Evolutionary conservation across 345 rosid species (phyloP).

Genomic region (Cardamine chenopodiifolia): DNA sequence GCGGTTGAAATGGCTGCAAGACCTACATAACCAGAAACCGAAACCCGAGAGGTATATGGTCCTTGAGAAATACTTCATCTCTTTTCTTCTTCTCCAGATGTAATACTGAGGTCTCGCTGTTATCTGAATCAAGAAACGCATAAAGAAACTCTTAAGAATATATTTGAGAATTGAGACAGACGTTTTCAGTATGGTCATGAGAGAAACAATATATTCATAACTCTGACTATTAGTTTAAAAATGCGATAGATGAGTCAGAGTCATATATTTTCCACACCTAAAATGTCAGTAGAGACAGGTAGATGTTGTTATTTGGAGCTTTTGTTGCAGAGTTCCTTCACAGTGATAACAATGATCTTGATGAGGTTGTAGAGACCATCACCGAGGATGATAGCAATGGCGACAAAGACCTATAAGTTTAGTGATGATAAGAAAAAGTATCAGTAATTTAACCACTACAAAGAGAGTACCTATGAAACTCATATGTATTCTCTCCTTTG

Average conservation of each 20-base stretch:
- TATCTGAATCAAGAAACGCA: conserved; percentile 35
- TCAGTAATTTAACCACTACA: conserved; percentile 12
- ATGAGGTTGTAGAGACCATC: conserved; percentile 84
- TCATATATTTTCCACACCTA: conserved; percentile 46
- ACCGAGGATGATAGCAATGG: conserved; percentile 75
- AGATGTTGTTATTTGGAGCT: conserved; percentile 51
- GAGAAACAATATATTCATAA: background rate
- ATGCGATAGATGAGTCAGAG: background rate
- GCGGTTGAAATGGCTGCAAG: conserved; percentile 77
- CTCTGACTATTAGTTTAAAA: background rate
- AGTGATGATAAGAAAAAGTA: conserved; percentile 37
- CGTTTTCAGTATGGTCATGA: background rate
- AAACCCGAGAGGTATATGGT: conserved; percentile 61
- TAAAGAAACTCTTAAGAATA: background rate
- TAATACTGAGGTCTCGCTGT: conserved; percentile 49
- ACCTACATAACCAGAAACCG: conserved; percentile 69
- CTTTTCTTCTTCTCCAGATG: conserved; percentile 56
- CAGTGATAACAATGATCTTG: conserved; percentile 62
- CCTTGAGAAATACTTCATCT: conserved; percentile 70
- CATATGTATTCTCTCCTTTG: background rate
- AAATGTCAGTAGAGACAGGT: conserved; percentile 52
- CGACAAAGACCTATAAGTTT: conserved; percentile 64
- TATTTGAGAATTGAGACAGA: background rate
- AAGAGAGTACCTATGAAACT: background rate
- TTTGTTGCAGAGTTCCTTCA: conserved; percentile 56